Conservation (phyloP, 441 rosid species). For the Jatropha multifida region DNA sequence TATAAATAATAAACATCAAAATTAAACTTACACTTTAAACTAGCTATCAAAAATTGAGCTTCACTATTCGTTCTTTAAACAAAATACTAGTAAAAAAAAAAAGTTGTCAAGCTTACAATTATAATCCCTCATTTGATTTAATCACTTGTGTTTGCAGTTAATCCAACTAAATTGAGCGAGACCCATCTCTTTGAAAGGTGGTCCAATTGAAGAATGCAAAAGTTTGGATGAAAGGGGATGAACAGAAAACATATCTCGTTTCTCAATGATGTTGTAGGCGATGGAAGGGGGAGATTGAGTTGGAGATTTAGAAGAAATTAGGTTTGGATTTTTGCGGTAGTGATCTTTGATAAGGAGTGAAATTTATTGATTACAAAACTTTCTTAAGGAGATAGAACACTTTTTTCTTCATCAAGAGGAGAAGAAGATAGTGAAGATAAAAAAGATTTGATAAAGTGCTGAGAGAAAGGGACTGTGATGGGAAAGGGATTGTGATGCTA, state of each 20-base stretch:
- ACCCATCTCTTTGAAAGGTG: constrained; percentile 78
- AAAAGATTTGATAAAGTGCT: constrained; percentile 23
- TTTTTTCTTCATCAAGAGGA: constrained; percentile 13
- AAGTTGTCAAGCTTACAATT: constrained; percentile 65
- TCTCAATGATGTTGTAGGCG: constrained; percentile 53
- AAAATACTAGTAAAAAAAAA: constrained; percentile 72
- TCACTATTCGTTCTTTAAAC: constrained; percentile 73
- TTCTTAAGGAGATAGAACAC: constrained; percentile 47
- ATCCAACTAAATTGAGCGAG: constrained; percentile 63
- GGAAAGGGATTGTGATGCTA: constrained; percentile 17
- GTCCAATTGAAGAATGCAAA: constrained; percentile 90
- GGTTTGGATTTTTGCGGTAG: constrained; percentile 66
- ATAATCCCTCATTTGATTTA: constrained; percentile 90
- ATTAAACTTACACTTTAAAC: constrained; percentile 55
- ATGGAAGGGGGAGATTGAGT: constrained; percentile 48
- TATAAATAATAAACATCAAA: constrained; percentile 62
- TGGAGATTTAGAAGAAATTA: constrained; percentile 51
- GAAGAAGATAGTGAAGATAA: constrained; percentile 14
- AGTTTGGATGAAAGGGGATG: constrained; percentile 71
- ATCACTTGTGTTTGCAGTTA: constrained; percentile 62
- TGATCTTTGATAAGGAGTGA: constrained; percentile 67
- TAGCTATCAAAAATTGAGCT: constrained; percentile 61
- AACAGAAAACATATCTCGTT: constrained; percentile 39
- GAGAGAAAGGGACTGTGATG: constrained; percentile 24
- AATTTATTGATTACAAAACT: constrained; percentile 43